Percentiles rank a stretch among this genome's conserved stretches.
phyloP scores from a whole-genome alignment of 2,329 filamentous ascomycete genomes.

The Ascochyta koolunga region DNA sequence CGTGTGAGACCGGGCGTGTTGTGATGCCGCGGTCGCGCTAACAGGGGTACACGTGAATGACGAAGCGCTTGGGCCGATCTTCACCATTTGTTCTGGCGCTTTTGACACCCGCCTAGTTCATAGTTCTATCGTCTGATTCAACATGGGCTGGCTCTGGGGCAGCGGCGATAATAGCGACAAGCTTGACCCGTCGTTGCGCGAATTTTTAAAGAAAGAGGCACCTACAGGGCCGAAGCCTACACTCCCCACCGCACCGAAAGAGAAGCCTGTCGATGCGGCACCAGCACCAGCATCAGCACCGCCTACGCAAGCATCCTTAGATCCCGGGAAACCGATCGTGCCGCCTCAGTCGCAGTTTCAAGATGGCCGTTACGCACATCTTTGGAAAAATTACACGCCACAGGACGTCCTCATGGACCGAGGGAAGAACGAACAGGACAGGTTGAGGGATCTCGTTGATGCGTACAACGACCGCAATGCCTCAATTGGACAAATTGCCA shows the following conservation, averaged over 20 bases:
- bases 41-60: conserved; percentile 12
- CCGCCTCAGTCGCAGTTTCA: conserved; percentile 65
- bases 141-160: conserved; percentile 70
- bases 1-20: conserved; percentile 28
- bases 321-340: conserved; percentile 43
- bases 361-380: conserved; percentile 78
- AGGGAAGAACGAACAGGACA: conserved; percentile 77
- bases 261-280: conserved; percentile 34
- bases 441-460: conserved; percentile 78
- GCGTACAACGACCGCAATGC: conserved; percentile 82
- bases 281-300: conserved; percentile 5
- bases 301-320: conserved; percentile 10
- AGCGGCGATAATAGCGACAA: conserved; percentile 59
- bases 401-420: conserved; percentile 71
- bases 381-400: conserved; percentile 91
- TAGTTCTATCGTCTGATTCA: conserved; percentile 1
- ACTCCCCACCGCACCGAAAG: conserved; percentile 32
- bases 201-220: conserved; percentile 84
- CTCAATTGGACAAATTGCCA: conserved; percentile 76
- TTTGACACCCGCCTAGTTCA: not conserved
- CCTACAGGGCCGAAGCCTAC: conserved; percentile 67
- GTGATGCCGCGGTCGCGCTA: conserved; percentile 25
- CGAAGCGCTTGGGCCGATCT: conserved; percentile 12
- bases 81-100: conserved; percentile 1
- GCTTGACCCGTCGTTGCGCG: conserved; percentile 81